Percentiles rank a stretch among this genome's conserved stretches.
These are phyloP conservation scores for Gracilaria gracilis DNA, from an alignment of 23 red algal genomes.

Conservation along the genomic window DNA sequence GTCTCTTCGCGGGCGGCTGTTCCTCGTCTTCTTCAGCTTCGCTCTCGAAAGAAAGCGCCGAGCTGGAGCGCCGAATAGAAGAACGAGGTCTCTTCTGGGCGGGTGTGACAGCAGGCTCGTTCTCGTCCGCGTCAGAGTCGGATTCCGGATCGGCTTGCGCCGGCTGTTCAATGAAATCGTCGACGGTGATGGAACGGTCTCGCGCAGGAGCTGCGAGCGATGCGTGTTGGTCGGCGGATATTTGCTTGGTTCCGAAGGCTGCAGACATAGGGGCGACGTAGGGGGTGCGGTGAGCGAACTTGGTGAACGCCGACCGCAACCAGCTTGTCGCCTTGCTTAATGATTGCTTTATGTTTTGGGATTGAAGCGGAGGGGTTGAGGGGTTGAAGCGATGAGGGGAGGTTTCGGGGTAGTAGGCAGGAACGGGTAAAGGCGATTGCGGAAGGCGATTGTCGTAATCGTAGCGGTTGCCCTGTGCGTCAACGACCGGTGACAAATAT, in stretches of 20 bases:
- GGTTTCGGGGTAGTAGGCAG: not conserved
- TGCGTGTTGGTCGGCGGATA: slow-evolving; percentile 43
- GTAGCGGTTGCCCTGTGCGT: too few relatives aligned
- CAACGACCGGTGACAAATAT: too few relatives aligned
- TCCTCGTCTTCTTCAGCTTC: slow-evolving; percentile 17
- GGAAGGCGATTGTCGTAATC: too few relatives aligned
- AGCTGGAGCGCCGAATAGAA: slow-evolving; percentile 12
- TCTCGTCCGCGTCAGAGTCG: slow-evolving; percentile 34
- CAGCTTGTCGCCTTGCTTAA: slow-evolving; percentile 20
- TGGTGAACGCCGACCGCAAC: slow-evolving; percentile 39
- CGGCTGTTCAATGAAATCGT: slow-evolving; percentile 31
- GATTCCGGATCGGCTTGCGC: slow-evolving; percentile 12
- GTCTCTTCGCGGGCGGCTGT: not conserved
- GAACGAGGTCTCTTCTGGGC: slow-evolving; percentile 13
- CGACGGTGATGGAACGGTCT: slow-evolving; percentile 29
- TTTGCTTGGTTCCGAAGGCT: slow-evolving; percentile 24
- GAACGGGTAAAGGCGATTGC: too few relatives aligned
- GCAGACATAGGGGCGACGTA: slow-evolving; percentile 34
- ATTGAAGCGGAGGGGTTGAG: not conserved
- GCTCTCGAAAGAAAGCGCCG: slow-evolving; percentile 21
- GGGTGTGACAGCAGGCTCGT: not conserved
- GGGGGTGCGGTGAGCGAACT: slow-evolving; percentile 42
- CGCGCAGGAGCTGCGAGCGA: slow-evolving; percentile 10
- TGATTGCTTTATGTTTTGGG: not conserved
- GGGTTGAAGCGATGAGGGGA: not conserved